Percentiles rank a stretch among this genome's conserved stretches.
phyloP scores from a whole-genome alignment of 2,329 filamentous ascomycete genomes.

The Alternaria brassicae region DNA sequence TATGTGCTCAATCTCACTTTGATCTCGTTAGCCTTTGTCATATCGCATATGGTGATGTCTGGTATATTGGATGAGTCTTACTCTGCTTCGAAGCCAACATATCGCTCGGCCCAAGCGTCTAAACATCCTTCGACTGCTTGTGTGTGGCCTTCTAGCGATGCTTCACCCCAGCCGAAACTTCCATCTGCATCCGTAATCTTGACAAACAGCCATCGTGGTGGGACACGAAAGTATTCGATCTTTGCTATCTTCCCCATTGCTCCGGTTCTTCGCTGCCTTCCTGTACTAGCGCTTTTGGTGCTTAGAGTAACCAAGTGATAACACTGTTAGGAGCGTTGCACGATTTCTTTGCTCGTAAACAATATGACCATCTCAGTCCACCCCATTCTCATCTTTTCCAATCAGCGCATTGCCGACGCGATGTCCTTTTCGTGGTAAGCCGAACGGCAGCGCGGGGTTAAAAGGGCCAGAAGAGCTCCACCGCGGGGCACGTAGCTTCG shows the following conservation, averaged over 20 bases:
- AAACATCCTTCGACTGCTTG: slow-evolving; percentile 77
- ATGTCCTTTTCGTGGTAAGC: slow-evolving; percentile 19
- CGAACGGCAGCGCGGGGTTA: slow-evolving; percentile 41
- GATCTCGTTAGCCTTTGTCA: neutral
- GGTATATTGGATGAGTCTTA: slow-evolving; percentile 44
- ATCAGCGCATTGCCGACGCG: neutral
- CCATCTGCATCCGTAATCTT: slow-evolving; percentile 74
- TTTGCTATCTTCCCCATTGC: slow-evolving; percentile 68
- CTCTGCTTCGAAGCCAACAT: slow-evolving; percentile 74
- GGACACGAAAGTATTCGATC: slow-evolving; percentile 77
- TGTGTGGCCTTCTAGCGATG: slow-evolving; percentile 75
- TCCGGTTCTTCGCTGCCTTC: neutral
- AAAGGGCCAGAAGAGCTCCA: slow-evolving; percentile 21
- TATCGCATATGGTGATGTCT: neutral
- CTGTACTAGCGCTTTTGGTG: neutral
- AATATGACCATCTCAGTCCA: neutral
- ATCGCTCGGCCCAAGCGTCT: slow-evolving; percentile 68
- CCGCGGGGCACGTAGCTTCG: slow-evolving; percentile 34
- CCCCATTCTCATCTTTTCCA: neutral
- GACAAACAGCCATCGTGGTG: slow-evolving; percentile 78
- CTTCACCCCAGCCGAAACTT: slow-evolving; percentile 75
- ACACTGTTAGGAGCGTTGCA: neutral
- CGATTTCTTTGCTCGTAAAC: neutral
- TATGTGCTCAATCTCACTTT: slow-evolving; percentile 78
- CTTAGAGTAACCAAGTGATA: too few species aligned